Evolutionary conservation across 108 stramenopile species (phyloP).

Genomic region (Aurantiochytrium sp.): DNA sequence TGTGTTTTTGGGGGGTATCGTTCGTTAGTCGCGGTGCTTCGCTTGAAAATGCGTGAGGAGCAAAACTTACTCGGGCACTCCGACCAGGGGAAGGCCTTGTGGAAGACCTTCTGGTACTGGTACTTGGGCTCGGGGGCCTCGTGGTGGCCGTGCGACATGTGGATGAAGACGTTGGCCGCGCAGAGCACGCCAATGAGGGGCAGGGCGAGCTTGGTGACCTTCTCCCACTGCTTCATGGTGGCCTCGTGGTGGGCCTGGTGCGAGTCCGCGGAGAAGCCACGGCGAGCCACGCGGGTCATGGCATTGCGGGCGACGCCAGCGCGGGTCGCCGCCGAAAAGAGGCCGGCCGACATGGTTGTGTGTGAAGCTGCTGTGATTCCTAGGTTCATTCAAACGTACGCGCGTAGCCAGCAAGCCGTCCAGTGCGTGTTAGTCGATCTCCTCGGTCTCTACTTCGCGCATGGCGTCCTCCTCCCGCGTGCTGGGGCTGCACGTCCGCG

Average conservation of each 20-base stretch:
- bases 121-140: slow-evolving; percentile 13
- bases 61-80: neutral
- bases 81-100: slow-evolving; percentile 5
- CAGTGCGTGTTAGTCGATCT: no score
- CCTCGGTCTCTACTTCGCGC: no score
- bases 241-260: slow-evolving; percentile 33
- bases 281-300: neutral
- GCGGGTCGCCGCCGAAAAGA: neutral
- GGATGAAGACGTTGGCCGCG: neutral
- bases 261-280: slow-evolving; percentile 10
- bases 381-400: no score
- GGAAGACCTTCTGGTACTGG: neutral
- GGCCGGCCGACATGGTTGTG: neutral
- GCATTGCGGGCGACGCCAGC: neutral
- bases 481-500: no score
- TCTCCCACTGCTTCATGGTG: slow-evolving; percentile 34
- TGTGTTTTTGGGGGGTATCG: no score
- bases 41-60: no score
- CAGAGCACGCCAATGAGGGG: neutral
- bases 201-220: slow-evolving; percentile 22
- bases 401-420: no score
- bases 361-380: no score
- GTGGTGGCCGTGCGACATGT: slow-evolving; percentile 31
- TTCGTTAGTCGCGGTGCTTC: no score
- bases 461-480: no score